phyloP scores from a whole-genome alignment of 805 yeast species.

The Candida gorgasii region DNA sequence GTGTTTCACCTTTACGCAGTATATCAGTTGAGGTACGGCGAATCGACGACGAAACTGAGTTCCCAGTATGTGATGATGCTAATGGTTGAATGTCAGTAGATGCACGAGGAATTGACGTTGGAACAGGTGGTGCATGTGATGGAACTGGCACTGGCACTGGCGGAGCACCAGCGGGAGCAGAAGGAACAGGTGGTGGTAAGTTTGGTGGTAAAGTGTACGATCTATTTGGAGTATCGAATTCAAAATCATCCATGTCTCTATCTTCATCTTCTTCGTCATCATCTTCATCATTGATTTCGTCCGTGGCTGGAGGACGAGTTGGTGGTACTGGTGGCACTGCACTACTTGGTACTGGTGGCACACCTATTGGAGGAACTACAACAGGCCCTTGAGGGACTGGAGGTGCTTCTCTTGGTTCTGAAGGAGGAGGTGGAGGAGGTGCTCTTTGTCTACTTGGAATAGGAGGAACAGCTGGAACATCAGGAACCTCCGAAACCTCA shows the following conservation, averaged over 20 bases:
- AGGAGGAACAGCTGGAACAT: conserved; percentile 22
- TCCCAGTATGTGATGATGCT: conserved; percentile 7
- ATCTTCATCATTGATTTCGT: conserved; percentile 5
- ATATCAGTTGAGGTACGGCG: conserved; percentile 18
- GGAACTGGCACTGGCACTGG: not conserved
- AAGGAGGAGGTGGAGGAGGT: conserved; percentile 12
- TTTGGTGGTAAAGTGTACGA: conserved; percentile 14
- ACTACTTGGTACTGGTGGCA: not conserved
- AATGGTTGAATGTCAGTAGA: conserved; percentile 11
- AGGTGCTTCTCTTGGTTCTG: conserved; percentile 2
- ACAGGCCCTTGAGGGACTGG: conserved; percentile 9
- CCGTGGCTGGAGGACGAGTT: not conserved
- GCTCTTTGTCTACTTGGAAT: conserved; percentile 8
- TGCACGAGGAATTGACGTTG: conserved; percentile 2
- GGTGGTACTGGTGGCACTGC: conserved; percentile 2
- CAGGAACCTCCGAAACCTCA: conserved; percentile 18
- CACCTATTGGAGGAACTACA: conserved; percentile 7
- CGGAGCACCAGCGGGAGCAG: conserved; percentile 7
- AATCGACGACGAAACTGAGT: conserved; percentile 6
- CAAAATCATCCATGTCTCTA: conserved; percentile 14
- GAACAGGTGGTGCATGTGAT: conserved; percentile 9
- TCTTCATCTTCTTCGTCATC: conserved; percentile 4
- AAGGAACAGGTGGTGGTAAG: conserved; percentile 8
- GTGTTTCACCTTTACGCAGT: conserved; percentile 21
- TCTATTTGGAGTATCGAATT: conserved; percentile 17